Base-by-base conservation (phyloP, 1,284 basidiomycete species). In the Naganishia sp. region DNA sequence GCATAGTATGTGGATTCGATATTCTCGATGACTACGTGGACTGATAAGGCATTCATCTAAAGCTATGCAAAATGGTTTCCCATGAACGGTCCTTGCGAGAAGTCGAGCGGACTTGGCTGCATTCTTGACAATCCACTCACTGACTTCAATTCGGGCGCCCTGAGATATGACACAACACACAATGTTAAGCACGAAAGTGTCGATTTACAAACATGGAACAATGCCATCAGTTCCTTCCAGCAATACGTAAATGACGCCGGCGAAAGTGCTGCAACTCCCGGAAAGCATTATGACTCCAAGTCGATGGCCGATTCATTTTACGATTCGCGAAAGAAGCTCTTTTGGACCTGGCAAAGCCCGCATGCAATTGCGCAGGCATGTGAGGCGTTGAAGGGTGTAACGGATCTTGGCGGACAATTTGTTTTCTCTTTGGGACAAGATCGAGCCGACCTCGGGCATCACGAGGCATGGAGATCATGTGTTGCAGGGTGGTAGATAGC, bases 291-390 rank as follows among this genome's bases (percentile, higher is more conserved):
- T 21, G 57, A 61, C 15, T 18, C 21, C 1, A 23, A 42, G 7
- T 32, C 47, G 9, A 42, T 18, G 21, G 47, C 57, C 13, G 57
- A 61, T 21, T 41, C 57, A 0, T 41, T 42, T 18, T 61, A 28
- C 3, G 57, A 61, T 18, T 17, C 21, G 46, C n/a, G 18, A 6
- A 21, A 6, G 15, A 21, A 51, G 13, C 7, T 51, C 0, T 61
- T 61, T 13, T 61, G 57, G 57, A 50, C 57, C 1, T 61, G 57
- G 57, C 57, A 61, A 28, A 50, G 57, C 13, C 57, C 57, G 1
- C 21, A 41, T 11, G 57, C 57, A 0, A 61, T 61, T 3, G 35
- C 15, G 1, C 42, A 50, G 47, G 50, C 57, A 1, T 61, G 57
- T 18, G 31, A 61, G 23, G 57, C 45, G 6, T 23, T 61, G 31